phyloP scores from a whole-genome alignment of 208 protist genomes.

The Leishmania braziliensis region DNA sequence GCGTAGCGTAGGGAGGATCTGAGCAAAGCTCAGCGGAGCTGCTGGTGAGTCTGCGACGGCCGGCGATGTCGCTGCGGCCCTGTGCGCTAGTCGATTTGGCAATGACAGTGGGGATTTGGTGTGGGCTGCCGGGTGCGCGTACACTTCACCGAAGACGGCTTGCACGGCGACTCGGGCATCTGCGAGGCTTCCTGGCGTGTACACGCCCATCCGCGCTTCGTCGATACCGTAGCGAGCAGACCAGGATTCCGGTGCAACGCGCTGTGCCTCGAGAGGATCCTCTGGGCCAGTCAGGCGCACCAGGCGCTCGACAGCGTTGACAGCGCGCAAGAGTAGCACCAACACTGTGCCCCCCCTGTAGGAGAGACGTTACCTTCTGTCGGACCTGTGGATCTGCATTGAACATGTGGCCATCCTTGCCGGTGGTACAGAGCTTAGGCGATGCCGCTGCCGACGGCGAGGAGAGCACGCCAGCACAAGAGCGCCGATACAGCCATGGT shows the following conservation, averaged over 20 bases:
- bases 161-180: conserved; percentile 53
- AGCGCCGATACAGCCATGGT: neutral
- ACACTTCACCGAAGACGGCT: conserved; percentile 60
- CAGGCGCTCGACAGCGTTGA: conserved; percentile 66
- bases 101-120: neutral
- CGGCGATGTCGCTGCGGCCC: neutral
- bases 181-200: conserved; percentile 50
- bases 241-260: conserved; percentile 45
- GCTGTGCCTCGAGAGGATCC: conserved; percentile 55
- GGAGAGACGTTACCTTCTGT: conserved; percentile 50
- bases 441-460: neutral
- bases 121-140: neutral
- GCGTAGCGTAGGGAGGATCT: conserved; percentile 17
- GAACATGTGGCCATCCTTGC: conserved; percentile 3
- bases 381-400: conserved; percentile 10
- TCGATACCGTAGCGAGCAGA: conserved; percentile 64
- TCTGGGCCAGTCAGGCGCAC: conserved; percentile 70
- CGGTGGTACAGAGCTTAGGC: neutral
- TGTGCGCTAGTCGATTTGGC: neutral
- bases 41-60: neutral
- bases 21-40: conserved; percentile 12
- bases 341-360: conserved; percentile 60
- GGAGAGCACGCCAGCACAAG: neutral
- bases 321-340: conserved; percentile 51
- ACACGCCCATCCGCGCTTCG: conserved; percentile 65